Evolutionary conservation across 768 basidiomycete genomes (phyloP), one percentile per base, ranked within the genome.

Genomic region (Boletus sp.): DNA sequence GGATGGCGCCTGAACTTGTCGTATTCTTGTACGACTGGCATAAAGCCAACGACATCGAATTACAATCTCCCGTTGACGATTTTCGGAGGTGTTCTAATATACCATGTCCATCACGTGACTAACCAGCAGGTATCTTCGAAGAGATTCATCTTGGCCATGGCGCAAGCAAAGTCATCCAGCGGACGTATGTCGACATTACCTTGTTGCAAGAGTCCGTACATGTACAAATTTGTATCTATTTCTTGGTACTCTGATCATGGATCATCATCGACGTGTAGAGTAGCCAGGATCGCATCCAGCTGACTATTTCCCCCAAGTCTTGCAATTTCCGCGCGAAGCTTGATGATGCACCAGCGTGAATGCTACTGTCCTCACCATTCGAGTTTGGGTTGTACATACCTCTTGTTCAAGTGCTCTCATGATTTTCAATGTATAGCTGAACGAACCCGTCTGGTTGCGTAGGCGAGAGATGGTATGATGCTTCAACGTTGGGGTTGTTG

Each of bases 401-500:
- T 93, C 88, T 27, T 62, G 64, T 58, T 90, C 88, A 5, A 98
- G 74, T 3, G 71, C 79, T 14, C 68, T 64, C 51, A 98, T 74
- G 4, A 97, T 90, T 0, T 72, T 68, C 5, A 85, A 67, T 0
- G 94, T 97, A 67, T 98, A 98, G 2, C 81, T 85, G 60, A 98
- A 96, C 0, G 93, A 94, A 33, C 81, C 78, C 0, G 95, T 98
- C 38, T 79, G 76, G 27, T 83, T 69, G 37, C 79, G 79, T 55
- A 98, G 79, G 67, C 95, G 94, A 21, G 80, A 72, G 53, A 98
- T 92, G 0, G 87, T 83, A 64, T 94, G 88, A 1, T 73, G 71
- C 68, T 98, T 98, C 42, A 93, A 75, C 0, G 90, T 90, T 1
- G 88, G 87, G 0, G 92, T 91, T 0, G 83, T 77, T 0, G 96